Conservation (phyloP, 1,284 basidiomycete genomes). For the Rhodotorula sp. region DNA sequence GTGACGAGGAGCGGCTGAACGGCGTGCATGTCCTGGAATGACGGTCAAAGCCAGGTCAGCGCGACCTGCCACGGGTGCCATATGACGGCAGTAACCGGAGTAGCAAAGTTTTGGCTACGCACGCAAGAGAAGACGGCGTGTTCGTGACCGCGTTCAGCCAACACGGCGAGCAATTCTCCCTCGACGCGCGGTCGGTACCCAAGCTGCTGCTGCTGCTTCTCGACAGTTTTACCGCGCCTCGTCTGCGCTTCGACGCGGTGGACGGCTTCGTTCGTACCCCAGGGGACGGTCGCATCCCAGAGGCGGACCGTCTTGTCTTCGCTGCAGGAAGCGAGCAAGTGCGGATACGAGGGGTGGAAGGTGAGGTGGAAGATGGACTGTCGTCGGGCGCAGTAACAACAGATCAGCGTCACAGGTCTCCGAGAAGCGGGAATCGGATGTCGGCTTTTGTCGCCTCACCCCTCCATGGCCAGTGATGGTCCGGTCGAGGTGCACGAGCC, state of each 20-base stretch:
- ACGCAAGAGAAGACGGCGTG: slow-evolving; percentile 12
- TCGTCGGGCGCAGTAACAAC: not conserved
- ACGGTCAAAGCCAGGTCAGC: fast-evolving
- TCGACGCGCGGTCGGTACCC: slow-evolving; percentile 1
- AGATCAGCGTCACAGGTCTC: not conserved
- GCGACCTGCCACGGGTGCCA: too few species aligned
- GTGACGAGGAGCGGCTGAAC: slow-evolving; percentile 19
- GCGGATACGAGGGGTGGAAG: slow-evolving; percentile 43
- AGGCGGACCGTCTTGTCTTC: slow-evolving; percentile 46
- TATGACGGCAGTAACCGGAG: too few species aligned
- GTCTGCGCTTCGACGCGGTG: not conserved
- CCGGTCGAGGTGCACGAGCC: slow-evolving; percentile 22
- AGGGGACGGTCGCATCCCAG: slow-evolving; percentile 40
- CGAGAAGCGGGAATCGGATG: too few species aligned
- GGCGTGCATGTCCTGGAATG: slow-evolving; percentile 23
- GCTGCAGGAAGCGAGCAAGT: slow-evolving; percentile 47
- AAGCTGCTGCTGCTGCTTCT: not conserved
- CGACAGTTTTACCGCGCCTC: not conserved
- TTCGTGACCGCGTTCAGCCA: slow-evolving; percentile 9
- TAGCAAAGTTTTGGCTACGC: not conserved
- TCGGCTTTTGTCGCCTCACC: slow-evolving; percentile 28
- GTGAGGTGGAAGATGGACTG: slow-evolving; percentile 43
- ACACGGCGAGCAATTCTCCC: slow-evolving; percentile 18
- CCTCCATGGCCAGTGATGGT: slow-evolving; percentile 45
- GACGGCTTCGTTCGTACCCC: slow-evolving; percentile 12